Conservation (phyloP, 108 stramenopile species). For the Asterionellopsis glacialis region DNA sequence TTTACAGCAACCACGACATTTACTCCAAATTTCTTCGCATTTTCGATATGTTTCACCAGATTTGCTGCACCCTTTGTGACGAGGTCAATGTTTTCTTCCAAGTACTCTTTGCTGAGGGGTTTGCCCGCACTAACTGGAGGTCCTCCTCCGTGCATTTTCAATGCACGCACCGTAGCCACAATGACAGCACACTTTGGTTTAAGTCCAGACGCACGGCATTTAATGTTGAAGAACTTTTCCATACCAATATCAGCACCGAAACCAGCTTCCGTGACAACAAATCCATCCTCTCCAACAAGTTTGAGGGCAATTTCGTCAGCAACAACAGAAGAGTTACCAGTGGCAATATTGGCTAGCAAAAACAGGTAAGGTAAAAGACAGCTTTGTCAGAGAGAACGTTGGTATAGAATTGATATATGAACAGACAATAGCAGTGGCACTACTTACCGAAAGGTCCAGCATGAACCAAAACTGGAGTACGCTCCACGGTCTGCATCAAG, state of each 20-base stretch:
- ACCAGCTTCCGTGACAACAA: conserved; percentile 96
- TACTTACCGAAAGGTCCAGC: conserved; percentile 89
- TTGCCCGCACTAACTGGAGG: conserved; percentile 90
- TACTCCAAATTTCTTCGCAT: conserved; percentile 95
- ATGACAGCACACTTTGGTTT: conserved; percentile 94
- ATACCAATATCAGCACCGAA: conserved; percentile 98
- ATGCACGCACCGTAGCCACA: conserved; percentile 97
- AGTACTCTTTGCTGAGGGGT: conserved; percentile 80
- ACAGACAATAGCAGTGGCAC: neutral
- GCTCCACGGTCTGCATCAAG: conserved; percentile 97
- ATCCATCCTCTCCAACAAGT: conserved; percentile 90
- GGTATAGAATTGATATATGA: too few species aligned
- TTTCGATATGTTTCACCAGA: conserved; percentile 89
- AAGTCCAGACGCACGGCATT: conserved; percentile 88
- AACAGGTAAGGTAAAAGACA: neutral
- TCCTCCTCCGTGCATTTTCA: conserved; percentile 99
- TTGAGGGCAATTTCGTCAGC: conserved; percentile 93
- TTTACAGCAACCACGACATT: conserved; percentile 93
- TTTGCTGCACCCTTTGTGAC: conserved; percentile 83
- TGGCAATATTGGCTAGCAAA: conserved; percentile 79
- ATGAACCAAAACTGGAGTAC: conserved; percentile 96
- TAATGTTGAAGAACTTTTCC: conserved; percentile 99
- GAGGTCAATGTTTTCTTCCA: conserved; percentile 73
- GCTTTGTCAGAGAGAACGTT: neutral
- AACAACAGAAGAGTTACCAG: conserved; percentile 94